phyloP scores from a whole-genome alignment of 2,329 filamentous ascomycete genomes.

The Pseudogymnoascus destructans region DNA sequence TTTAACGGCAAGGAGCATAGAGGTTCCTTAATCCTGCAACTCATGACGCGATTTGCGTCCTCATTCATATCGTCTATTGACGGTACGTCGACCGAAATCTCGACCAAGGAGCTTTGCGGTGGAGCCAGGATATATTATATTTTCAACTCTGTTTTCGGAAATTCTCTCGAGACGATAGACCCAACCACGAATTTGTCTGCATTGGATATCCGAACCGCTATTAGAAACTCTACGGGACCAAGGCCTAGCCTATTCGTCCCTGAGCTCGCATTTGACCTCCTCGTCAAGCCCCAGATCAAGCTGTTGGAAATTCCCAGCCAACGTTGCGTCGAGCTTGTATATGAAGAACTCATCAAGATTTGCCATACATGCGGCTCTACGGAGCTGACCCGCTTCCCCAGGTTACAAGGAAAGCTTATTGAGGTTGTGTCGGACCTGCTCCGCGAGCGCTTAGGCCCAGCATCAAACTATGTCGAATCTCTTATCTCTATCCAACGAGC shows the following conservation, averaged over 20 bases:
- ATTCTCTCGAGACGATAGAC: slow-evolving; percentile 89
- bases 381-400: slow-evolving; percentile 81
- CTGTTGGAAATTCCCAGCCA: slow-evolving; percentile 89
- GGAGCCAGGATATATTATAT: slow-evolving; percentile 97
- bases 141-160: slow-evolving; percentile 97
- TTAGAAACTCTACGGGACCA: slow-evolving; percentile 93
- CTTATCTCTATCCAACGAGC: slow-evolving; percentile 94
- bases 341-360: slow-evolving; percentile 98
- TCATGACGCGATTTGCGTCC: slow-evolving; percentile 96
- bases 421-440: slow-evolving; percentile 95
- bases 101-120: slow-evolving; percentile 92
- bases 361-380: slow-evolving; percentile 96
- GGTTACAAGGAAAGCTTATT: slow-evolving; percentile 90
- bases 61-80: slow-evolving; percentile 98
- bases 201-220: slow-evolving; percentile 89
- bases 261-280: slow-evolving; percentile 90
- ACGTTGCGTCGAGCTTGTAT: slow-evolving; percentile 92
- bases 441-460: slow-evolving; percentile 79
- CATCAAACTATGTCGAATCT: slow-evolving; percentile 85
- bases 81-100: slow-evolving; percentile 96
- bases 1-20: slow-evolving; percentile 96
- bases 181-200: slow-evolving; percentile 91
- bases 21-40: slow-evolving; percentile 84
- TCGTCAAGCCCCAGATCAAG: slow-evolving; percentile 98
- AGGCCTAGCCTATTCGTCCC: slow-evolving; percentile 93